phyloP scores from a whole-genome alignment of 1,284 basidiomycete species.

The Papiliotrema laurentii region DNA sequence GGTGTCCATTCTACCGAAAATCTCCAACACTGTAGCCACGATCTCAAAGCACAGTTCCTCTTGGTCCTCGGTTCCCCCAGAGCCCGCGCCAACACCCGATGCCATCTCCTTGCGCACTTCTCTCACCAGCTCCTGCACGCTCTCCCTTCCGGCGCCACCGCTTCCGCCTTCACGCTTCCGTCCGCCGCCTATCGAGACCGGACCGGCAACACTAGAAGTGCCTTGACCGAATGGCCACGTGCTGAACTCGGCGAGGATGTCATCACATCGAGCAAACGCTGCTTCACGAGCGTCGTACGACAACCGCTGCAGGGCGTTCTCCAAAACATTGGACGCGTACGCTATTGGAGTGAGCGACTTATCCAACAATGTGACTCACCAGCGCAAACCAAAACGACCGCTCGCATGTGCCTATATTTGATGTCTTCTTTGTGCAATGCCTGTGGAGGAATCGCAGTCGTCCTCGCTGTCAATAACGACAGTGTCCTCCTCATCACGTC shows the following conservation, averaged over 20 bases:
- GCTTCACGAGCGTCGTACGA: conserved; percentile 86
- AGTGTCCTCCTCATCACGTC: conserved; percentile 70
- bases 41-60: conserved; percentile 83
- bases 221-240: conserved; percentile 76
- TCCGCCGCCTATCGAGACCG: conserved; percentile 37
- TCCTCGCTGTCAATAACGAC: conserved; percentile 72
- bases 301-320: conserved; percentile 81
- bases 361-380: conserved; percentile 44
- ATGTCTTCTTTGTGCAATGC: conserved; percentile 69
- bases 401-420: conserved; percentile 71
- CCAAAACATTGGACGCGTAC: conserved; percentile 92
- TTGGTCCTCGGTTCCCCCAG: conserved; percentile 60
- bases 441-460: conserved; percentile 67
- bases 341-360: conserved; percentile 23
- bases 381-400: conserved; percentile 77
- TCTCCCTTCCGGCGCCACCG: conserved; percentile 54
- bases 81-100: conserved; percentile 61
- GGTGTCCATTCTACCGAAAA: conserved; percentile 81
- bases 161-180: conserved; percentile 42
- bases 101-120: conserved; percentile 71
- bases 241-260: conserved; percentile 81
- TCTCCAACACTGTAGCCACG: conserved; percentile 82
- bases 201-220: conserved; percentile 29
- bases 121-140: conserved; percentile 70
- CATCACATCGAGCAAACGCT: conserved; percentile 85